Conservation (phyloP, 2,329 filamentous ascomycete genomes). For the Sporothrix protearum region DNA sequence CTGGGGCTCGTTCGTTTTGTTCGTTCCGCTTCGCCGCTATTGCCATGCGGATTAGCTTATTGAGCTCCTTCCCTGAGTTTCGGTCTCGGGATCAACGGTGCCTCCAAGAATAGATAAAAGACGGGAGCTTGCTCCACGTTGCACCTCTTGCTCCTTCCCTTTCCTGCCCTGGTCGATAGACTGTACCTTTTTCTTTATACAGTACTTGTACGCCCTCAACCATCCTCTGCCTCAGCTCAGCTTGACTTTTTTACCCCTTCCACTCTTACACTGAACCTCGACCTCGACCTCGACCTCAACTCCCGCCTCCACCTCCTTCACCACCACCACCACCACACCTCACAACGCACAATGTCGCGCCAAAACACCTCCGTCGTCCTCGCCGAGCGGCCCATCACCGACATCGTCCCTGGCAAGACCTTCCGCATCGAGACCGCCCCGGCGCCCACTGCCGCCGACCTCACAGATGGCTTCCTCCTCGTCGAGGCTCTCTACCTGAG, state of each 20-base stretch:
- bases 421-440: conserved; percentile 54
- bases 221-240: neutral
- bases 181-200: neutral
- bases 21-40: no score
- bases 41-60: neutral
- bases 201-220: no score
- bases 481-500: conserved; percentile 51
- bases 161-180: neutral
- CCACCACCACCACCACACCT: conserved; percentile 3
- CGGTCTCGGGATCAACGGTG: neutral
- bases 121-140: conserved; percentile 5
- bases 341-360: conserved; percentile 20
- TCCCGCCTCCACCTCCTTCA: no score
- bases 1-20: neutral
- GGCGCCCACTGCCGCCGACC: conserved; percentile 46
- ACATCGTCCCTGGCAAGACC: conserved; percentile 63
- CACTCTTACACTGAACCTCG: neutral
- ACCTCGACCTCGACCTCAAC: neutral
- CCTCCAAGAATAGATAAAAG: conserved; percentile 15
- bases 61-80: neutral
- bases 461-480: conserved; percentile 54
- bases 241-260: neutral
- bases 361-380: conserved; percentile 49
- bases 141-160: neutral
- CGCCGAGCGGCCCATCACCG: conserved; percentile 57